These are phyloP conservation scores for Globisporangium abappressorium DNA, from an alignment of 352 stramenopile species.

Conservation along the genomic window DNA sequence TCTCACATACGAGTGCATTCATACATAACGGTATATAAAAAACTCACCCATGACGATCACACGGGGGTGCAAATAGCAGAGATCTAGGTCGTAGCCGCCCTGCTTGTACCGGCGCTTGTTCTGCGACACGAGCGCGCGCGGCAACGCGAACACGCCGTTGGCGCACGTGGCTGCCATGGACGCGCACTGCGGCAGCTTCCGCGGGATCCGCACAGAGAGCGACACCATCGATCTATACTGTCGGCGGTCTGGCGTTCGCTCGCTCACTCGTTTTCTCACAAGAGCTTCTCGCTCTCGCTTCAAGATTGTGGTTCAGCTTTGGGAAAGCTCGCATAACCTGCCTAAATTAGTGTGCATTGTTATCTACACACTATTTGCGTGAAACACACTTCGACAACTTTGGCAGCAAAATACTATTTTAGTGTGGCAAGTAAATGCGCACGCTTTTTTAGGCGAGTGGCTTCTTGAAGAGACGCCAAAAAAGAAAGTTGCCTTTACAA, in stretches of 20 bases:
- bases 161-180: conserved; percentile 25
- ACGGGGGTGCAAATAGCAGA: conserved; percentile 70
- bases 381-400: background rate
- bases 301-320: background rate
- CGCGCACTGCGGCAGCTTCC: background rate
- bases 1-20: no score
- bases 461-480: conserved; percentile 1
- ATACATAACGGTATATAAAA: background rate
- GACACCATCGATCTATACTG: background rate
- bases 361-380: no score
- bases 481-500: background rate
- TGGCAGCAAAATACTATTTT: background rate
- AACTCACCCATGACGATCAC: conserved; percentile 73
- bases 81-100: conserved; percentile 64
- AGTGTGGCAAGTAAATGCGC: background rate
- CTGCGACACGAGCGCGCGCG: conserved; percentile 69
- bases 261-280: background rate
- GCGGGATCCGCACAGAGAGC: background rate
- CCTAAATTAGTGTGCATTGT: background rate
- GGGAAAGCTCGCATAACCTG: background rate
- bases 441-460: background rate
- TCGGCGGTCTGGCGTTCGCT: background rate
- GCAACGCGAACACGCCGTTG: conserved; percentile 39
- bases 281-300: background rate
- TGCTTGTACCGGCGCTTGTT: conserved; percentile 69